A percentile compares a stretch with the other conserved stretches of the same genome.
Conservation (phyloP, 495 filamentous ascomycete species). For the Podospora tetraspora region DNA sequence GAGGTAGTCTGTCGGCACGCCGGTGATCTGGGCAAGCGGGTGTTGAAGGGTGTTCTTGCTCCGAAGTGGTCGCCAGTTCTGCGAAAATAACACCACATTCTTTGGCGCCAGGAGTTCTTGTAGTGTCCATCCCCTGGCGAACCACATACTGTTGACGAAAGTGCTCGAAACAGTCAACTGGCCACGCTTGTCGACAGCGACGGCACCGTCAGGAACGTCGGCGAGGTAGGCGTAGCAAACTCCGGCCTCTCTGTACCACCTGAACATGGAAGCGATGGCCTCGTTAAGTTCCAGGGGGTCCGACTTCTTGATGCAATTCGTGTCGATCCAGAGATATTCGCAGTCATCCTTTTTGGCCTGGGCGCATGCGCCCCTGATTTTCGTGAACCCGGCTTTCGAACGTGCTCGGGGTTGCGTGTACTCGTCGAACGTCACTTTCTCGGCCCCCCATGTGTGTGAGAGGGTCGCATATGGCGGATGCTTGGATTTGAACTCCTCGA, state of each 20-base stretch:
- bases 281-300: slow-evolving; percentile 7
- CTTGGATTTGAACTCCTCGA: neutral
- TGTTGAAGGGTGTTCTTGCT: slow-evolving; percentile 13
- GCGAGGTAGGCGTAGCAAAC: slow-evolving; percentile 33
- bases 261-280: slow-evolving; percentile 42
- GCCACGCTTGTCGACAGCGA: neutral
- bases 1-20: slow-evolving; percentile 15
- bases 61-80: slow-evolving; percentile 27
- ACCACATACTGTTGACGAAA: slow-evolving; percentile 29
- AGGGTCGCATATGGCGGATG: neutral
- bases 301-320: neutral
- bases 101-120: slow-evolving; percentile 38
- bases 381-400: neutral
- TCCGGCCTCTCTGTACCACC: slow-evolving; percentile 23
- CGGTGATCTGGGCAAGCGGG: slow-evolving; percentile 19
- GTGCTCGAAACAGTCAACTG: neutral
- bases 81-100: slow-evolving; percentile 29
- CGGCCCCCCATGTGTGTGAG: neutral
- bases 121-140: slow-evolving; percentile 40
- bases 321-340: slow-evolving; percentile 31
- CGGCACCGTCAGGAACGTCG: slow-evolving; percentile 2
- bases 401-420: neutral
- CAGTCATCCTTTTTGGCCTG: slow-evolving; percentile 10
- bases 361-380: slow-evolving; percentile 4
- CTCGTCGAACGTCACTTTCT: neutral